Evolutionary conservation across 768 basidiomycete species (phyloP).

Genomic region (Tricholoma matsutake): DNA sequence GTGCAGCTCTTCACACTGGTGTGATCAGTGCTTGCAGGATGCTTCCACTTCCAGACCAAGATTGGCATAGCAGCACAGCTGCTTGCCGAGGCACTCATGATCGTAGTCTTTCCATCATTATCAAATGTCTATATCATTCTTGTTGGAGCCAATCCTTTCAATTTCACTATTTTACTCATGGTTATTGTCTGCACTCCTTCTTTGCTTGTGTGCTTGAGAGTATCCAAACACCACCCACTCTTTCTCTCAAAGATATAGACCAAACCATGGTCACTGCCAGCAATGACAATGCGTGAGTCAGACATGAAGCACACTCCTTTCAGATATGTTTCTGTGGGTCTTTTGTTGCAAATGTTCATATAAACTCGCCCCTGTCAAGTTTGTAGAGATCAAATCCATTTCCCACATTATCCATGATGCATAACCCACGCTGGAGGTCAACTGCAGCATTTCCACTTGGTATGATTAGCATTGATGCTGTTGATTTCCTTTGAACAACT

Average conservation of each 20-base stretch:
- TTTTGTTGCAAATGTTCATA: conserved; percentile 6
- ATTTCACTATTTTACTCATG: background rate
- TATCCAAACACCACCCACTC: conserved; percentile 10
- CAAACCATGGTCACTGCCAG: conserved; percentile 20
- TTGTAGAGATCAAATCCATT: conserved; percentile 18
- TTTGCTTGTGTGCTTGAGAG: conserved; percentile 8
- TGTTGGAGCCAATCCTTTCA: background rate
- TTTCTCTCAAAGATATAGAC: conserved; percentile 21
- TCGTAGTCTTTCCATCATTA: background rate
- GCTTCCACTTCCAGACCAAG: background rate
- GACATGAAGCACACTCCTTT: conserved; percentile 18
- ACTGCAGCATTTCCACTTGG: no score
- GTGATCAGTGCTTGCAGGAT: background rate
- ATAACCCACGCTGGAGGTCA: no score
- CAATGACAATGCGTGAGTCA: conserved; percentile 8
- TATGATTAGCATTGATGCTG: no score
- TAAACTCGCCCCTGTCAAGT: conserved; percentile 15
- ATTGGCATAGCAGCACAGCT: background rate
- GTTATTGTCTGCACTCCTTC: conserved; percentile 11
- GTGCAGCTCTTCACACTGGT: background rate
- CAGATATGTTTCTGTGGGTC: conserved; percentile 11
- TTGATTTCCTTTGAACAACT: no score
- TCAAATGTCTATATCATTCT: background rate
- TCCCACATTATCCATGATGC: no score
- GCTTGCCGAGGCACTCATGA: conserved; percentile 4